Evolutionary conservation across 2,329 filamentous ascomycete genomes (phyloP).

Genomic region (Cordyceps cateniannulata): DNA sequence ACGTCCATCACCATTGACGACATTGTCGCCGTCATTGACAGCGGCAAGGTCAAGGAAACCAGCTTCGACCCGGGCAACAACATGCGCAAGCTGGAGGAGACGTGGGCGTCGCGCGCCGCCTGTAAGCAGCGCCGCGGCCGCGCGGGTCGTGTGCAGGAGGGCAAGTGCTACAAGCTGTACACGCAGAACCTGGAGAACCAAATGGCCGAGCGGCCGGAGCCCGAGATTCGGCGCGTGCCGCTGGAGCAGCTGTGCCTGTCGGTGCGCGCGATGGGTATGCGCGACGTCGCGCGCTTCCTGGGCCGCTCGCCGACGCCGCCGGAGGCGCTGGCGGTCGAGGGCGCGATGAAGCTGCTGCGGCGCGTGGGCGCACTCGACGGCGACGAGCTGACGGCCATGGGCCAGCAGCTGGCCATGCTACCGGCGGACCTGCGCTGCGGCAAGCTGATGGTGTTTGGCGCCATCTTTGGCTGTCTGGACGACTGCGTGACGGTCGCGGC

Average conservation of each 20-base stretch:
- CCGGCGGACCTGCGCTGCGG: constrained; percentile 88
- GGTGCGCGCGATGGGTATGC: constrained; percentile 89
- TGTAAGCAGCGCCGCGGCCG: constrained; percentile 92
- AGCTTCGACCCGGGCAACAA: constrained; percentile 88
- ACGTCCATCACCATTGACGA: constrained; percentile 99
- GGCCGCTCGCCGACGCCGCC: constrained; percentile 85
- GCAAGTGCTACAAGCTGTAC: constrained; percentile 92
- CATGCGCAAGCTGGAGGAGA: constrained; percentile 90
- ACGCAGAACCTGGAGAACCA: constrained; percentile 77
- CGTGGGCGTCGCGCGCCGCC: constrained; percentile 88
- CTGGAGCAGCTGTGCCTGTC: constrained; percentile 91
- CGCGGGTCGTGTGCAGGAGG: constrained; percentile 85
- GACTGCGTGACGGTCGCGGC: constrained; percentile 83
- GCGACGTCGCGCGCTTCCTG: constrained; percentile 74
- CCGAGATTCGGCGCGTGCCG: constrained; percentile 87
- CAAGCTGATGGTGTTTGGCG: constrained; percentile 92
- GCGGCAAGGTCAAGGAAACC: constrained; percentile 91
- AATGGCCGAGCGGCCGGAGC: constrained; percentile 85
- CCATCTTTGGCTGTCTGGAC: constrained; percentile 87
- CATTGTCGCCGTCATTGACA: constrained; percentile 92
- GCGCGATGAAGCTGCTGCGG: constrained; percentile 69
- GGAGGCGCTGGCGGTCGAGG: constrained; percentile 76
- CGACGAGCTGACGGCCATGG: constrained; percentile 80
- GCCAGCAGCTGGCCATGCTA: constrained; percentile 89
- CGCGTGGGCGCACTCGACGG: constrained; percentile 87